These are phyloP conservation scores for Salix exigua DNA, from an alignment of 345 rosid species.

Conservation along the genomic window DNA sequence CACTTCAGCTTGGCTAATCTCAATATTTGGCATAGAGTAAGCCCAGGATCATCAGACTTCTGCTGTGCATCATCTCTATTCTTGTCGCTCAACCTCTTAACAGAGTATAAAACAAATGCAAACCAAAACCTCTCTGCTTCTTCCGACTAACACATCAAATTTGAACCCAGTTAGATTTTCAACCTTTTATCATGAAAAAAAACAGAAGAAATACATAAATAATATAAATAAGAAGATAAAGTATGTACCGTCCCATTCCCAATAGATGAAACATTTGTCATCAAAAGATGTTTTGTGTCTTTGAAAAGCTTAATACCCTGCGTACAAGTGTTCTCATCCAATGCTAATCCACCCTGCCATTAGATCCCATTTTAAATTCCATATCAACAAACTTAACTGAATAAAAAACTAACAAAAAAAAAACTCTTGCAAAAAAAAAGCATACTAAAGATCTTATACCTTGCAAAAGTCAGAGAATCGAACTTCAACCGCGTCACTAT, in stretches of 20 bases:
- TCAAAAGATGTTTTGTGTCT: slow-evolving; percentile 62
- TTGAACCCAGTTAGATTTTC: not conserved
- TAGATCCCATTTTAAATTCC: slow-evolving; percentile 1
- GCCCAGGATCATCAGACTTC: slow-evolving; percentile 39
- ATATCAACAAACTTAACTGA: not conserved
- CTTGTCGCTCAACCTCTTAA: slow-evolving; percentile 55
- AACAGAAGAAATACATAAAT: too few species aligned
- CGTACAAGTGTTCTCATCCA: slow-evolving; percentile 45
- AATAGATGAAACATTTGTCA: slow-evolving; percentile 44
- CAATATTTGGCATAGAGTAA: slow-evolving; percentile 67
- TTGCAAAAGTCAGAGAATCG: slow-evolving; percentile 48
- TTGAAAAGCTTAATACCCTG: slow-evolving; percentile 58
- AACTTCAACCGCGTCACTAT: slow-evolving; percentile 25
- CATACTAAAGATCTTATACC: slow-evolving; percentile 21
- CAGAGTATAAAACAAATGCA: slow-evolving; percentile 66
- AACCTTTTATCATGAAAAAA: not conserved
- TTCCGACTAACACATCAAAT: slow-evolving; percentile 48
- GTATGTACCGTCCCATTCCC: slow-evolving; percentile 60
- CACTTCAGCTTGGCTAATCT: slow-evolving; percentile 73
- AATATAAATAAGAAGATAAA: not conserved
- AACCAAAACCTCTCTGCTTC: slow-evolving; percentile 88
- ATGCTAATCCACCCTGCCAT: slow-evolving; percentile 52
- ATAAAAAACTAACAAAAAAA: not conserved
- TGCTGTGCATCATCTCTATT: slow-evolving; percentile 27
- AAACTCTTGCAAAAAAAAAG: not conserved